Evolutionary conservation across 2,329 filamentous ascomycete genomes (phyloP), one percentile per base, ranked within the genome.

Genomic region (Diaporthe ilicicola): DNA sequence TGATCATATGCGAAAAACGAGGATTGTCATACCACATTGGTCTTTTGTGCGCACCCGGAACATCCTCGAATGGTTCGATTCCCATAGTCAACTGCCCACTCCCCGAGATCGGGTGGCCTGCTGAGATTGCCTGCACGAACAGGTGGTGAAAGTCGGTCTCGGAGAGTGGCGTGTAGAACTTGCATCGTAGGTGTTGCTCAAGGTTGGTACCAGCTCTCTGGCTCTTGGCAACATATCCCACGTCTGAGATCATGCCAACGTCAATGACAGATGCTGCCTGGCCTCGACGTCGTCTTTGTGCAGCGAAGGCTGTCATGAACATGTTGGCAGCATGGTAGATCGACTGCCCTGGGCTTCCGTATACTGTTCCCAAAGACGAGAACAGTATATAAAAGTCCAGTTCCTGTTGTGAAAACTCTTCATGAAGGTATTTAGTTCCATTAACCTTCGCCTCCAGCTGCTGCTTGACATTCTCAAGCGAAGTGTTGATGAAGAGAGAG

Each of bases 271-370:
- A 81, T 0, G 74, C 84, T 2, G 80, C 77, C 0, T 84, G 70
- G 0, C 84, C 84, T 1, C 81, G 78, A 0, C 71, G 73, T 0
- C 81, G 71, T 3, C 86, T 76, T 13, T 83, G 77, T 0, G 72
- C 61, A 0, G 69, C 80, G 0, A 86, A 73, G 3, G 71, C 70
- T 1, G 73, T 70, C 77, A 85, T 81, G 73, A 79, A 86, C 13
- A 72, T 72, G 71, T 85, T 85, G 1, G 81, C 83, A 0, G 82
- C 81, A 1, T 76, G 73, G 70, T 87, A 87, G 70, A 82, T 84
- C 8, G 76, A 69, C 74, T 87, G 84, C 13, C 75, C 76, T 10
- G 34, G 13, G 66, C 78, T 78, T 10, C 79, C 79, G 1, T 69
- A 56, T 3, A 79, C 64, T 27, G 34, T 56, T 7, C 73, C 64